Conservation (phyloP, 768 basidiomycete species). For the Tephrocybe sp. region DNA sequence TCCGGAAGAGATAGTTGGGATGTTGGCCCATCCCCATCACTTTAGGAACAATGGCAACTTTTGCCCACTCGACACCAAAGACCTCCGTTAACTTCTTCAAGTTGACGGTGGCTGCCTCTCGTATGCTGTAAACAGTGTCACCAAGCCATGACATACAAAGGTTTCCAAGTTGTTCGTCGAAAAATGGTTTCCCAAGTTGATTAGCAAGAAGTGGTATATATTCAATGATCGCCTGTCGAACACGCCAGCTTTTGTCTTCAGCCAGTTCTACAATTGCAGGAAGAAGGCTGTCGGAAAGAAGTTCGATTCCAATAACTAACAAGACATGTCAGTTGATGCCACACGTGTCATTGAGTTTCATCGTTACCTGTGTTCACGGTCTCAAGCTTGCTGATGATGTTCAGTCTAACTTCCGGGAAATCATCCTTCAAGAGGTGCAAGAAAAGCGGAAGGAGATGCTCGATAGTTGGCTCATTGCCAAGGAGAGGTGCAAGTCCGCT, state of each 20-base stretch:
- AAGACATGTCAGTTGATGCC: constrained; percentile 13
- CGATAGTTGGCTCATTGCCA: constrained; percentile 90
- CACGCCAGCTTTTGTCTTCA: constrained; percentile 99
- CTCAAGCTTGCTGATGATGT: constrained; percentile 98
- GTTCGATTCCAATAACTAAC: constrained; percentile 95
- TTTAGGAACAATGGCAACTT: constrained; percentile 90
- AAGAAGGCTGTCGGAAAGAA: constrained; percentile 89
- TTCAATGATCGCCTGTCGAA: constrained; percentile 99
- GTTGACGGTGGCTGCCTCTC: constrained; percentile 97
- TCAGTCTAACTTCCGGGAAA: constrained; percentile 95
- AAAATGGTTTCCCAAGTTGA: constrained; percentile 96
- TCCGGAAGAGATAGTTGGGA: constrained; percentile 94
- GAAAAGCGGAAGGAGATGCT: constrained; percentile 95
- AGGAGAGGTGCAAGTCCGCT: constrained; percentile 93
- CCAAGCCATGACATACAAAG: constrained; percentile 99
- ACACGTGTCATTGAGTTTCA: constrained; percentile 10
- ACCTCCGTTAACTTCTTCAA: constrained; percentile 96
- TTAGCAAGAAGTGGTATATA: constrained; percentile 98
- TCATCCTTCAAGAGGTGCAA: constrained; percentile 96
- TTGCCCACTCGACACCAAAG: constrained; percentile 98
- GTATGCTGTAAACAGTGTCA: constrained; percentile 97
- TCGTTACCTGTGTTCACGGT: constrained; percentile 84
- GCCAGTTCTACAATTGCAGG: constrained; percentile 98
- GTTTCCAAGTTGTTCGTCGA: constrained; percentile 95
- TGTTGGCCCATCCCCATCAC: constrained; percentile 96